Evolutionary conservation across 306 rosid genomes (phyloP).

Genomic region (Sindora glabra): DNA sequence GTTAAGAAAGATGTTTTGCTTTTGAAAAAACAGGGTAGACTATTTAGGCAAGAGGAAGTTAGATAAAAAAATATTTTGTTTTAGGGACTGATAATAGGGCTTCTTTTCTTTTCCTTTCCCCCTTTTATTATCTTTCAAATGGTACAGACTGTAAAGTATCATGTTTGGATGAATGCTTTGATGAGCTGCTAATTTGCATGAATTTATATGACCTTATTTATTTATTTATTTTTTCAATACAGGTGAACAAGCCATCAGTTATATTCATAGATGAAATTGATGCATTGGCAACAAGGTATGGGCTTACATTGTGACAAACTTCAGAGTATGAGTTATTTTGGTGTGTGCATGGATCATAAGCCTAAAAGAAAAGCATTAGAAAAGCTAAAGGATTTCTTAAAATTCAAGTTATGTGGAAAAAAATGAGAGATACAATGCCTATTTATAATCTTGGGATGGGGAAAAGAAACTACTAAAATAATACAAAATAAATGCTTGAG

Average conservation of each 20-base stretch:
- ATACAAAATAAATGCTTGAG: too few species aligned
- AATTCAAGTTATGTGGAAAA: too few species aligned
- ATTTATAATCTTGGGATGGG: too few species aligned
- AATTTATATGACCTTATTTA: slow-evolving; percentile 4
- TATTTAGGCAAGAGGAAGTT: neutral
- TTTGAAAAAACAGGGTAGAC: neutral
- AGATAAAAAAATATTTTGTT: neutral
- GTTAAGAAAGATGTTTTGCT: slow-evolving; percentile 8
- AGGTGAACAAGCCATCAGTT: slow-evolving; percentile 97
- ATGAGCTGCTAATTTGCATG: neutral
- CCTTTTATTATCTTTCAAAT: neutral
- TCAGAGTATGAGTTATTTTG: slow-evolving; percentile 1
- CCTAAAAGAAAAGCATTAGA: too few species aligned
- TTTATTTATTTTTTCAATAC: too few species aligned
- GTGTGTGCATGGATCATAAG: neutral
- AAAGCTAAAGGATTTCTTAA: too few species aligned
- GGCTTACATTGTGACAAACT: slow-evolving; percentile 1
- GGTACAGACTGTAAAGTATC: slow-evolving; percentile 11
- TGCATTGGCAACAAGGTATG: slow-evolving; percentile 92
- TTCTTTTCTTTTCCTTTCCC: slow-evolving; percentile 11
- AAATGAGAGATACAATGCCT: too few species aligned
- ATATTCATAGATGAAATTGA: slow-evolving; percentile 96
- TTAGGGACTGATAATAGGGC: neutral
- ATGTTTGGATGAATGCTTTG: slow-evolving; percentile 16
- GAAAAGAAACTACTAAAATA: too few species aligned